Evolutionary conservation across 352 stramenopile genomes (phyloP), one percentile per base, ranked within the genome.

Genomic region (Pythium folliculosum): DNA sequence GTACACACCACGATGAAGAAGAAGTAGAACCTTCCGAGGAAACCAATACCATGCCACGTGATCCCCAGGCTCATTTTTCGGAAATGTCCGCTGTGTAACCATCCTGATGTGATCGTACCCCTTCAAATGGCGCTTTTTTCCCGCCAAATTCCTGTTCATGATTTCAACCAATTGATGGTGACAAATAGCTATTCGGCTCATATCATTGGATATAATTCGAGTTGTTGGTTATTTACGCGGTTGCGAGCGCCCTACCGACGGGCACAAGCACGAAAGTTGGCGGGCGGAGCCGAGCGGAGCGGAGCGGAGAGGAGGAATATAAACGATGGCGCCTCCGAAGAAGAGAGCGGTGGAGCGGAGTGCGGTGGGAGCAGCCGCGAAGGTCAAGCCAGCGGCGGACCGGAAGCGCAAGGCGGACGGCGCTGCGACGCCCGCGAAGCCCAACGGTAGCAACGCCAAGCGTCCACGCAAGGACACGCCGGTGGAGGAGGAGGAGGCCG

Each of bases 151-250:
- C 32, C 17, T 19, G 17, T 27, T n/a, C 30, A 16, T 25, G 32
- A 55, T 69, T 69, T 57, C 16, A 23, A 30, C 58, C 61, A 73
- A 73, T 66, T 19, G 44, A 35, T 37, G 6, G 4, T 9, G 13
- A 5, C 40, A 38, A 19, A 43, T 9, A 48, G 5, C 14, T n/a
- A 1, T 43, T 21, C 12, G 37, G 1, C 4, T 13, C 2, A 1
- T 57, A 14, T 63, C 30, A 73, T 73, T 69, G 67, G 67, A 4
- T 40, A 38, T 45, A 57, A 73, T 52, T 45, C 16, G 8, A 9
- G n/a, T 25, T 66, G 67, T 69, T 73, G 55, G 50, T 65, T 69
- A 61, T 48, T 43, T 57, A 27, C 45, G 55, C 43, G 52, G 43
- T 53, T 27, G 35, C 45, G 35, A 60, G 25, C 37, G 53, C 53